Evolutionary conservation across 345 rosid genomes (phyloP), one percentile per base, ranked within the genome.

Genomic region (Rhizophora mangle): DNA sequence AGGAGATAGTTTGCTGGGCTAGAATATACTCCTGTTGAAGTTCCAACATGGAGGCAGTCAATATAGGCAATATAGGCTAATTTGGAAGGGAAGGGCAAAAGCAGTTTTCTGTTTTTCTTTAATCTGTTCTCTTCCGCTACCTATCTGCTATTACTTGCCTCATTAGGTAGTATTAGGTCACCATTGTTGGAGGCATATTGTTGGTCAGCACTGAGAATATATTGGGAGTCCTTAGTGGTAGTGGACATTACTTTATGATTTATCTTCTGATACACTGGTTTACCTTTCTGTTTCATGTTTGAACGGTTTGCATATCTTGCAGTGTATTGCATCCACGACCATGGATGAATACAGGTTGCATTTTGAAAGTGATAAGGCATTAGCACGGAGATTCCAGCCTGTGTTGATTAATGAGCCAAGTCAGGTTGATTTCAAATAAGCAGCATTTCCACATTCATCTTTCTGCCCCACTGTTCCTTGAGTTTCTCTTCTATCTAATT

Each of bases 311-410:
- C 67, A 64, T 76, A 67, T 39, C 66, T 73, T 86, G 86, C 91
- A 95, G 99, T 95, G 97, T 75, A 90, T 95, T 67, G 96, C 99
- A 30, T 87, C 99, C 76, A 95, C 99, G 39, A 95, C 99, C 32
- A 64, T 90, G 67, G 92, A 89, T 60, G 99, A 95, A 80, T 88
- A 78, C 67, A 84, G 99, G 81, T 63, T 82, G 57, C 90, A 95
- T 72, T 85, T 95, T 79, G 99, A 95, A 80, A 86, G 80, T 75
- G 99, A 95, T 82, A 92, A 92, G 86, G 99, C 99, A 64, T 77
- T 92, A 71, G 96, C 99, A 11, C 84, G 97, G 70, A 86, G 99
- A 74, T 95, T 95, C 75, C 99, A 92, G 76, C 99, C 99, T 31
- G 93, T 95, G 64, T 72, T 85, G 80, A 82, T 95, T 69, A 81